Conservation (phyloP, 2,329 filamentous ascomycete genomes). For the Penicillium sp. region DNA sequence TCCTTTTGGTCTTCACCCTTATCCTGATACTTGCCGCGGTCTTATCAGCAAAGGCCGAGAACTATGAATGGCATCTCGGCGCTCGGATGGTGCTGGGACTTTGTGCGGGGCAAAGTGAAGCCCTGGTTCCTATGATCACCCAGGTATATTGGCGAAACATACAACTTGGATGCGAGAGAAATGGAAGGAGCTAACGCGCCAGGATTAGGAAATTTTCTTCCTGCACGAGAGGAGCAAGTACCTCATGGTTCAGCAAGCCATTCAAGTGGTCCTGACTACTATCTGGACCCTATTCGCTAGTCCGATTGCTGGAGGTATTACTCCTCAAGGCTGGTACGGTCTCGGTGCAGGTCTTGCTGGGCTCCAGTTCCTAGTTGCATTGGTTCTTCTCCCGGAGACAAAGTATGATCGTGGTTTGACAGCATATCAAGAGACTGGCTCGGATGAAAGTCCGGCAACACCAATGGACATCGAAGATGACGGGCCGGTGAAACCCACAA, state of each 20-base stretch:
- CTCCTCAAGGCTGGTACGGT: constrained; percentile 50
- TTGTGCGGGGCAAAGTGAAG: constrained; percentile 49
- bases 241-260: constrained; percentile 48
- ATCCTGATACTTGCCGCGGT: constrained; percentile 35
- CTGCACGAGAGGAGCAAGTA: constrained; percentile 48
- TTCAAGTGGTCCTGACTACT: constrained; percentile 46
- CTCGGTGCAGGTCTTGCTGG: constrained; percentile 44
- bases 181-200: background rate
- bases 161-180: background rate
- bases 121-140: constrained; percentile 48
- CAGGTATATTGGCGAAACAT: constrained; percentile 26
- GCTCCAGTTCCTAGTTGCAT: constrained; percentile 39
- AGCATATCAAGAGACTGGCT: constrained; percentile 41
- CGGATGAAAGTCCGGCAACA: constrained; percentile 12
- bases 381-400: constrained; percentile 50
- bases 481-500: constrained; percentile 11
- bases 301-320: constrained; percentile 48
- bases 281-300: constrained; percentile 47
- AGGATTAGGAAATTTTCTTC: constrained; percentile 45
- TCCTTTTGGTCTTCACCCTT: constrained; percentile 36
- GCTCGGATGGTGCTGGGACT: constrained; percentile 46
- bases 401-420: constrained; percentile 45
- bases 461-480: constrained; percentile 15
- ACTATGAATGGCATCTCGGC: constrained; percentile 44
- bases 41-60: constrained; percentile 33